Evolutionary conservation across 2,329 filamentous ascomycete genomes (phyloP).

Genomic region (Diaporthe citriasiana): DNA sequence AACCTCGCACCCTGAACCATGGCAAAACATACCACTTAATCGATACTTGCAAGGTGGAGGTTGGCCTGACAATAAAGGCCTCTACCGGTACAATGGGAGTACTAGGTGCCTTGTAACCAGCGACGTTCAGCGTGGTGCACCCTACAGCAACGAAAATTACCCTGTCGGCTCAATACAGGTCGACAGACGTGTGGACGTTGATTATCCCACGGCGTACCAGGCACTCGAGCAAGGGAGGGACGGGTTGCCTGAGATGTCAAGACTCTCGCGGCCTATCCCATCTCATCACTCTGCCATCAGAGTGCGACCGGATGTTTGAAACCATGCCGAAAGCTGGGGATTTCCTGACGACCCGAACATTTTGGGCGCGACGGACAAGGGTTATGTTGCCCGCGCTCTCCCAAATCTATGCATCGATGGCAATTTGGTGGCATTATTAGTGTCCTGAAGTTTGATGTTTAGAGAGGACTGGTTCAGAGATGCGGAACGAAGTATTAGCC

Average conservation of each 20-base stretch:
- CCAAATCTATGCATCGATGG: neutral
- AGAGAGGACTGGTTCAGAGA: too few relatives aligned
- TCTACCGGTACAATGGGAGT: neutral
- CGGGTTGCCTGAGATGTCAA: too few relatives aligned
- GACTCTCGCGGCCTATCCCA: neutral
- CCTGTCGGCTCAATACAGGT: neutral
- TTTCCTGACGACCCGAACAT: neutral
- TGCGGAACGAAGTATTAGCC: constrained; percentile 6
- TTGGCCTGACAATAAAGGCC: too few relatives aligned
- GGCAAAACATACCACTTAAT: neutral
- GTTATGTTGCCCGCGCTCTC: too few relatives aligned
- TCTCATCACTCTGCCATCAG: neutral
- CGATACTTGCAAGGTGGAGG: neutral
- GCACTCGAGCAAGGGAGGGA: neutral
- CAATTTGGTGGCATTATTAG: neutral
- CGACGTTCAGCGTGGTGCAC: neutral
- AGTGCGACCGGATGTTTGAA: neutral
- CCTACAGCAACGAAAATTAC: neutral
- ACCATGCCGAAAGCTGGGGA: neutral
- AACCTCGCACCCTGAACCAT: neutral
- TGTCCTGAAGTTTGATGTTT: neutral
- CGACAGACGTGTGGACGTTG: neutral
- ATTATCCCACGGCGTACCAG: neutral
- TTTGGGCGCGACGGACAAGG: neutral
- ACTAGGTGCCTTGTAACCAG: neutral